Evolutionary conservation across 1,284 basidiomycete species (phyloP).

Genomic region (Ustilago cynodontis): DNA sequence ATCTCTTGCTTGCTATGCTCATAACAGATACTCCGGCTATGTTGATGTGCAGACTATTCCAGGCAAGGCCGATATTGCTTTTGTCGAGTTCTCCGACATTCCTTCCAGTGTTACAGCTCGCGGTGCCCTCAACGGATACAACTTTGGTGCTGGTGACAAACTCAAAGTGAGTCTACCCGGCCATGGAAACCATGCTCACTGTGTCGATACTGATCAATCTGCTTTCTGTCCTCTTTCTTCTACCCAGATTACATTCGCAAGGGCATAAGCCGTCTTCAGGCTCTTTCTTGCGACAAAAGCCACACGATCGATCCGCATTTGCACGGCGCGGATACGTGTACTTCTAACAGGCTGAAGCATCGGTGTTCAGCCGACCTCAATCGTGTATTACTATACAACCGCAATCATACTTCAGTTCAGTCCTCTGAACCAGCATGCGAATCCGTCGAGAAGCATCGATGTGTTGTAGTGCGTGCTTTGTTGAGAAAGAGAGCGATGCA

Average conservation of each 20-base stretch:
- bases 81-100: conserved; percentile 66
- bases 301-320: conserved; percentile 48
- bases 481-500: background rate
- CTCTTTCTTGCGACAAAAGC: conserved; percentile 7
- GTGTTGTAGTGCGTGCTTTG: background rate
- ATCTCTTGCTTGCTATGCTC: background rate
- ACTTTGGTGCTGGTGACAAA: conserved; percentile 61
- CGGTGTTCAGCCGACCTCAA: conserved; percentile 2
- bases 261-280: conserved; percentile 18
- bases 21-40: conserved; percentile 54
- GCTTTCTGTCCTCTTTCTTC: background rate
- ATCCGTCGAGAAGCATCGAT: background rate
- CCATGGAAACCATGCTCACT: no score
- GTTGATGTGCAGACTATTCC: conserved; percentile 66
- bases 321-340: conserved; percentile 50
- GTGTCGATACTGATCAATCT: background rate
- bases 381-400: conserved; percentile 25
- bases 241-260: conserved; percentile 56
- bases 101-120: conserved; percentile 58
- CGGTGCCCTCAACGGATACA: conserved; percentile 66
- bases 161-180: conserved; percentile 52
- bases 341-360: conserved; percentile 8
- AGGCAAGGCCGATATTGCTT: conserved; percentile 66
- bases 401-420: background rate
- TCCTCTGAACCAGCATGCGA: background rate